Percentiles rank a stretch among this genome's conserved stretches.
Conservation (phyloP, 257 asterid species). For the Gentiana dahurica region DNA sequence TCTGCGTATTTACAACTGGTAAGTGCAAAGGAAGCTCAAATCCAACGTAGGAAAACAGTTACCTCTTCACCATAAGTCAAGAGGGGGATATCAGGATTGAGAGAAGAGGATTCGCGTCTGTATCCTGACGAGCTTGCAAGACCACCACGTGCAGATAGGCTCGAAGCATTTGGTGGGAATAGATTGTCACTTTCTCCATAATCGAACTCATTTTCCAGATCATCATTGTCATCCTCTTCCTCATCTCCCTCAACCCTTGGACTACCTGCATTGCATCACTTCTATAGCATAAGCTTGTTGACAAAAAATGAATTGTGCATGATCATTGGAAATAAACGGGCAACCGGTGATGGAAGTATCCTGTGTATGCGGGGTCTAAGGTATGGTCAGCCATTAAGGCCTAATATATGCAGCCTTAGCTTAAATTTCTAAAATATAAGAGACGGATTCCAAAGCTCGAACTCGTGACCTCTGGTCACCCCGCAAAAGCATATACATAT, state of each 20-base stretch:
- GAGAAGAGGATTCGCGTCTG: conserved; percentile 25
- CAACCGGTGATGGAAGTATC: too few relatives aligned
- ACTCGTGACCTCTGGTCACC: too few relatives aligned
- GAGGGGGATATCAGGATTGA: conserved; percentile 44
- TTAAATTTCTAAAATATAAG: too few relatives aligned
- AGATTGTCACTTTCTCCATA: conserved; percentile 29
- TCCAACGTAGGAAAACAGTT: conserved; percentile 2
- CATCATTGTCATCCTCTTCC: conserved; percentile 84
- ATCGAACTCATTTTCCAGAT: conserved; percentile 74
- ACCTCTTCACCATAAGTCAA: conserved; percentile 88
- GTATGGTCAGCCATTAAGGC: too few relatives aligned
- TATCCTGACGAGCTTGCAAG: conserved; percentile 31
- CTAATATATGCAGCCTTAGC: too few relatives aligned
- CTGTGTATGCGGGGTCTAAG: too few relatives aligned
- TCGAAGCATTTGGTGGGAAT: conserved; percentile 15
- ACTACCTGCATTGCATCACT: conserved; percentile 41
- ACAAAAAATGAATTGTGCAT: background rate
- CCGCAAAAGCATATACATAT: too few relatives aligned
- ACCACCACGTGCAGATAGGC: conserved; percentile 21
- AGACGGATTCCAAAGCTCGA: too few relatives aligned
- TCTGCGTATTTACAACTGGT: background rate
- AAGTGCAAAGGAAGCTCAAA: background rate
- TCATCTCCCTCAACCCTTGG: conserved; percentile 95
- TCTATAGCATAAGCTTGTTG: background rate
- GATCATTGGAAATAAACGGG: too few relatives aligned